Conservation (phyloP, 805 yeast genomes). For the Pichia californica region DNA sequence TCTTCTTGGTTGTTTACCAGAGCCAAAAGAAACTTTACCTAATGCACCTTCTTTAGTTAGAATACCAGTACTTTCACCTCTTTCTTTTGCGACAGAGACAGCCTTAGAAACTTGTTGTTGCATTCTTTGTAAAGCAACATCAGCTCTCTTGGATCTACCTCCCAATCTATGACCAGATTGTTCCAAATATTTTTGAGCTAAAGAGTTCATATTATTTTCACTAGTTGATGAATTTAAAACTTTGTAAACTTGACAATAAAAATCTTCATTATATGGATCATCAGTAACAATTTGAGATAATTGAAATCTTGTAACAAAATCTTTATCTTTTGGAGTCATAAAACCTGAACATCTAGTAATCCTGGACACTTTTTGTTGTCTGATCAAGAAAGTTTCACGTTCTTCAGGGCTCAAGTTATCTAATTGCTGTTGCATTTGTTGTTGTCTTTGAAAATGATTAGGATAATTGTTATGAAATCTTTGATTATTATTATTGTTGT, state of each 20-base stretch:
- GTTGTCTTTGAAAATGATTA: slow-evolving; percentile 22
- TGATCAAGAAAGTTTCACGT: slow-evolving; percentile 54
- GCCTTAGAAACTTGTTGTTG: slow-evolving; percentile 97
- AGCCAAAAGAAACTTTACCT: slow-evolving; percentile 75
- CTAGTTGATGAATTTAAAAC: slow-evolving; percentile 56
- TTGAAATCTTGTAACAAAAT: slow-evolving; percentile 89
- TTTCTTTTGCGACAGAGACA: slow-evolving; percentile 87
- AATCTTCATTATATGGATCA: slow-evolving; percentile 96
- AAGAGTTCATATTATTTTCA: slow-evolving; percentile 60
- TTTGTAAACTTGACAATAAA: slow-evolving; percentile 88
- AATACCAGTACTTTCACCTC: slow-evolving; percentile 57
- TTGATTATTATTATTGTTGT: slow-evolving; percentile 6
- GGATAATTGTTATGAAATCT: slow-evolving; percentile 12
- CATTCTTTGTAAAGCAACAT: slow-evolving; percentile 91
- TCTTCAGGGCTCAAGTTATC: slow-evolving; percentile 62
- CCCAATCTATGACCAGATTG: slow-evolving; percentile 89
- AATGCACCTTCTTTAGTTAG: slow-evolving; percentile 74
- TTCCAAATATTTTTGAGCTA: slow-evolving; percentile 87
- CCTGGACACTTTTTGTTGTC: slow-evolving; percentile 70
- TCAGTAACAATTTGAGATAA: slow-evolving; percentile 93
- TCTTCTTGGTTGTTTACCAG: slow-evolving; percentile 83
- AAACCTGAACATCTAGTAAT: slow-evolving; percentile 82
- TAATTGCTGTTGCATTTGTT: slow-evolving; percentile 26
- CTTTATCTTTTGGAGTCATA: slow-evolving; percentile 96
- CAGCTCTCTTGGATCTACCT: slow-evolving; percentile 77